phyloP scores from a whole-genome alignment of 345 rosid genomes.

The Eucalyptus curtisii region DNA sequence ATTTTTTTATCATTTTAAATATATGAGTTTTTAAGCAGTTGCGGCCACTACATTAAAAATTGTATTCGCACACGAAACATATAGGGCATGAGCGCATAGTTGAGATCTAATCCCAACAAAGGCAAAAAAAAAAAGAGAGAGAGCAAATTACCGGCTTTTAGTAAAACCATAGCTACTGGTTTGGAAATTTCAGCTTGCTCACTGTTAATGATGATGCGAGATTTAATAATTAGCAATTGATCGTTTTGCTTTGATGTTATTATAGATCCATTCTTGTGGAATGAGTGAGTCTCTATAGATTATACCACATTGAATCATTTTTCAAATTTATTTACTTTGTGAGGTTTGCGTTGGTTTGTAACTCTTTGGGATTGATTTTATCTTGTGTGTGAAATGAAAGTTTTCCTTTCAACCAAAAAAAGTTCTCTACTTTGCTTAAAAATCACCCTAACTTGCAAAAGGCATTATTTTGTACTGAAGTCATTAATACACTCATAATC shows the following conservation, averaged over 20 bases:
- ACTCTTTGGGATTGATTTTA: neutral
- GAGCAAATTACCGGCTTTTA: neutral
- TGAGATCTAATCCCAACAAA: neutral
- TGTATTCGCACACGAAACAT: neutral
- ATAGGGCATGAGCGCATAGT: neutral
- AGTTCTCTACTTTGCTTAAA: neutral
- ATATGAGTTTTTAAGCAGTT: neutral
- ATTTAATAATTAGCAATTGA: neutral
- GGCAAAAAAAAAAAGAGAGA: neutral
- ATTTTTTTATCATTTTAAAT: neutral
- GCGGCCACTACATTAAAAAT: neutral
- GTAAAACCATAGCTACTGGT: no score
- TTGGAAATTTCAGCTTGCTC: neutral
- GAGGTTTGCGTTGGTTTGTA: rapidly evolving
- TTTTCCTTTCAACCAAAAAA: neutral
- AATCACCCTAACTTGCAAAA: neutral
- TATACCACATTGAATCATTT: neutral
- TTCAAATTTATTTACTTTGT: neutral
- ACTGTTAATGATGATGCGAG: rapidly evolving
- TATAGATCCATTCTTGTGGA: neutral
- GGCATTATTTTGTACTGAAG: neutral
- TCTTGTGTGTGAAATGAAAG: rapidly evolving
- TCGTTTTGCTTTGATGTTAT: neutral
- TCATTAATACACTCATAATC: neutral
- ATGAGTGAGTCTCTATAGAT: no score